Evolutionary conservation across 2,329 filamentous ascomycete genomes (phyloP).

Genomic region (Blastomyces silverae): DNA sequence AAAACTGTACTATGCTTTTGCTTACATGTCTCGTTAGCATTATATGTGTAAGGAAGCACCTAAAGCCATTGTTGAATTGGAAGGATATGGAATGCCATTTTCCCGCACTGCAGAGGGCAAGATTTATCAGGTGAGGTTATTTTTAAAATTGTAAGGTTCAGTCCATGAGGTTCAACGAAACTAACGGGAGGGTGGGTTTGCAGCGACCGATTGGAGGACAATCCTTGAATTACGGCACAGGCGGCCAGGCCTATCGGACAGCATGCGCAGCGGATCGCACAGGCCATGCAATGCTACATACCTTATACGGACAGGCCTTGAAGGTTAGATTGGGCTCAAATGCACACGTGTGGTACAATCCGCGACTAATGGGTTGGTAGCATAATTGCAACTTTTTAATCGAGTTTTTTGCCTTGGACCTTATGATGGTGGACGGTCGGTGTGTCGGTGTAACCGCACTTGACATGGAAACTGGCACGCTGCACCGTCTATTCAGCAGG

Average conservation of each 20-base stretch:
- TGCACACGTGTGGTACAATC: conserved; percentile 1
- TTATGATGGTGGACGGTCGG: conserved; percentile 86
- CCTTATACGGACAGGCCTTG: conserved; percentile 82
- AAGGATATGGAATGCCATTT: conserved; percentile 97
- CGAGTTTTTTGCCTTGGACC: conserved; percentile 83
- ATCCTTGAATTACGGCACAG: conserved; percentile 79
- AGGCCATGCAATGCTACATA: conserved; percentile 84
- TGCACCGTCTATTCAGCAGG: conserved; percentile 82
- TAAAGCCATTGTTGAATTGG: conserved; percentile 83
- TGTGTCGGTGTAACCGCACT: conserved; percentile 85
- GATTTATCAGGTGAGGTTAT: conserved; percentile 19
- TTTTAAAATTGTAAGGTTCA: background rate
- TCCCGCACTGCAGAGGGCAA: conserved; percentile 77
- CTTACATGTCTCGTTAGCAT: conserved; percentile 44
- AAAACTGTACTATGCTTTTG: background rate
- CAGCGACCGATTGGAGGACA: conserved; percentile 89
- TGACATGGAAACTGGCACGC: conserved; percentile 87
- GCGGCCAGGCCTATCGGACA: conserved; percentile 83
- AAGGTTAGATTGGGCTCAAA: conserved; percentile 35
- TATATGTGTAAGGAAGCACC: conserved; percentile 97
- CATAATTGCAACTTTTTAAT: conserved; percentile 97
- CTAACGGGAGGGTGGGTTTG: conserved; percentile 49
- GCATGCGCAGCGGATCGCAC: conserved; percentile 78
- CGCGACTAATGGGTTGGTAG: conserved; percentile 13
- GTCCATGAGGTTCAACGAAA: background rate